Percentiles rank a stretch among this genome's conserved stretches.
These are phyloP conservation scores for Butyriboletus appendiculatus DNA, from an alignment of 1,284 basidiomycete genomes.

Conservation along the genomic window DNA sequence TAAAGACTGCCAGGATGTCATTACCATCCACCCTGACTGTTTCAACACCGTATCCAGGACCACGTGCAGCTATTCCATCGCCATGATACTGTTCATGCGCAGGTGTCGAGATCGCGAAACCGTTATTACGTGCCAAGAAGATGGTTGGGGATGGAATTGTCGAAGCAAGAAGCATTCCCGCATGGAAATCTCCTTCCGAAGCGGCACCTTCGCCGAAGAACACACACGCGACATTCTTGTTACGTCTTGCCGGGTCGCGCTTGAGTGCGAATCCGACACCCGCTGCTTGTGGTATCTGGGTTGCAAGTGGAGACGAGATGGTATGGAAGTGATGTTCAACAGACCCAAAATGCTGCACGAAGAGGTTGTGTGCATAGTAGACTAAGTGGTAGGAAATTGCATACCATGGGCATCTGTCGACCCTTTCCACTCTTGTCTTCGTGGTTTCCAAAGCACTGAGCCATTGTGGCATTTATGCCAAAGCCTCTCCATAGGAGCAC, in stretches of 20 bases:
- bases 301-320: conserved; percentile 92
- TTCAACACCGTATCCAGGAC: conserved; percentile 92
- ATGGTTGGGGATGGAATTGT: conserved; percentile 73
- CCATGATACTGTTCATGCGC: conserved; percentile 88
- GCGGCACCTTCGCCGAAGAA: conserved; percentile 90
- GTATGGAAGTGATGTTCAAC: conserved; percentile 87
- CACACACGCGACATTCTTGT: conserved; percentile 81
- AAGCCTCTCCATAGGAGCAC: conserved; percentile 90
- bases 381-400: conserved; percentile 15
- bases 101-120: conserved; percentile 95
- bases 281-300: conserved; percentile 95
- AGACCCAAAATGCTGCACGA: conserved; percentile 81
- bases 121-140: conserved; percentile 83
- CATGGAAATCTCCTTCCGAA: conserved; percentile 79
- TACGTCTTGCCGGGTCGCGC: conserved; percentile 71
- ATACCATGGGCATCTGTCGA: conserved; percentile 85
- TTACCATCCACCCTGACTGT: conserved; percentile 94
- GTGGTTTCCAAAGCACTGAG: conserved; percentile 86
- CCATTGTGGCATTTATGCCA: conserved; percentile 72
- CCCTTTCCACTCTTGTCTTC: conserved; percentile 86
- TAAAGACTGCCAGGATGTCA: conserved; percentile 85
- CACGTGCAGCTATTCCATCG: conserved; percentile 91
- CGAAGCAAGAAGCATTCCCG: conserved; percentile 75
- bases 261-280: conserved; percentile 91
- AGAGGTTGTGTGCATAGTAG: conserved; percentile 3